These are phyloP conservation scores for Colletotrichum sp. DNA, from an alignment of 2,329 filamentous ascomycete genomes.

Conservation along the genomic window DNA sequence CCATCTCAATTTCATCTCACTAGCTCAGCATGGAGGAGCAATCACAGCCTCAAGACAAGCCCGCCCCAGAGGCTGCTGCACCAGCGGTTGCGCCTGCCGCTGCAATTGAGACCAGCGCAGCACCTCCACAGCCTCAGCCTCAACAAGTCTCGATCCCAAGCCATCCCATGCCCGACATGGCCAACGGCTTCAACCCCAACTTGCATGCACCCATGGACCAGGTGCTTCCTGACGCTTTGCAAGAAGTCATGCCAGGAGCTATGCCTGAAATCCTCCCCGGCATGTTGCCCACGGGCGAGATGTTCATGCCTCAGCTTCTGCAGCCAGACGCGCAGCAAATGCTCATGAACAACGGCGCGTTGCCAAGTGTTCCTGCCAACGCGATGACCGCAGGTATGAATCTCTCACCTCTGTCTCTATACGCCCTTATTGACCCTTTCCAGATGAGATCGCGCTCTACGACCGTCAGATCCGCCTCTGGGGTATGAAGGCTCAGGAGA, in stretches of 20 bases:
- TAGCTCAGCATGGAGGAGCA: slow-evolving; percentile 11
- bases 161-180: not conserved
- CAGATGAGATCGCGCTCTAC: slow-evolving; percentile 96
- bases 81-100: not conserved
- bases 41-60: slow-evolving; percentile 6
- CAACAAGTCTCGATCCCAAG: not conserved
- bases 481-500: slow-evolving; percentile 94
- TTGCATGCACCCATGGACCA: slow-evolving; percentile 21
- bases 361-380: slow-evolving; percentile 18
- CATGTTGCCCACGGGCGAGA: slow-evolving; percentile 19
- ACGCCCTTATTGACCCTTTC: not conserved
- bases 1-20: not conserved
- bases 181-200: slow-evolving; percentile 10
- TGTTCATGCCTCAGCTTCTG: slow-evolving; percentile 21
- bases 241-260: slow-evolving; percentile 22
- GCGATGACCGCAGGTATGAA: slow-evolving; percentile 34
- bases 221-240: slow-evolving; percentile 21
- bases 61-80: not conserved
- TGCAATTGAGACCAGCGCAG: not conserved
- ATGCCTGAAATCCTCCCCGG: slow-evolving; percentile 22
- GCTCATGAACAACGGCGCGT: slow-evolving; percentile 18
- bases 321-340: slow-evolving; percentile 8
- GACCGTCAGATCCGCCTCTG: slow-evolving; percentile 97
- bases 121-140: not conserved
- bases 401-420: not conserved